These are phyloP conservation scores for Zygoascus hellenicus DNA, from an alignment of 1,139 yeast genomes.

Conservation along the genomic window DNA sequence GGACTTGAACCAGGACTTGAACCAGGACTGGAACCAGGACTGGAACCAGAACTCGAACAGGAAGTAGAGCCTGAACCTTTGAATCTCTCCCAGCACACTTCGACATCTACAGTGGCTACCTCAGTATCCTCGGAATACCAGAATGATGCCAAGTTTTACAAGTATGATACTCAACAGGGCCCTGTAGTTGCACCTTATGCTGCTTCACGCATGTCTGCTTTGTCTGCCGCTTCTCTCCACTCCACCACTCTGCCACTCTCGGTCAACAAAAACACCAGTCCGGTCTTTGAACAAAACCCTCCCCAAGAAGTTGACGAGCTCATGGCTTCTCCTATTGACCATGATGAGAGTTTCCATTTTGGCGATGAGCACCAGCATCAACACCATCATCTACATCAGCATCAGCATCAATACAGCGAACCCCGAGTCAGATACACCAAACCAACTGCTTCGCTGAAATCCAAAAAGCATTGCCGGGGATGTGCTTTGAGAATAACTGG, in stretches of 20 bases:
- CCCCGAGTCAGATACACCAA: conserved; percentile 5
- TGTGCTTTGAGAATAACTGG: conserved; percentile 49
- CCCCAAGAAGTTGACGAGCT: background rate
- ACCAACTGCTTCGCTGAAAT: conserved; percentile 11
- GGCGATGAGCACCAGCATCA: background rate
- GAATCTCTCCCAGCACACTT: conserved; percentile 9
- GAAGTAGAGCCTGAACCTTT: conserved; percentile 1
- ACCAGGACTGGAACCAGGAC: background rate
- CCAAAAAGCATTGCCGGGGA: conserved; percentile 33
- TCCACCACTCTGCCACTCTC: conserved; percentile 1
- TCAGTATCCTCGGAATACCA: conserved; percentile 8
- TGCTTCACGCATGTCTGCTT: background rate
- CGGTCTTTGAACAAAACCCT: background rate
- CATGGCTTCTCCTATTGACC: background rate
- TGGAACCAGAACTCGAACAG: background rate
- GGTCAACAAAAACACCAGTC: background rate
- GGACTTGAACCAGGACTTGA: background rate
- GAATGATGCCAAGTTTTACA: background rate
- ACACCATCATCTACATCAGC: background rate
- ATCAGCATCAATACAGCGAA: background rate
- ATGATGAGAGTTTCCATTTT: background rate
- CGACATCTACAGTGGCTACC: conserved; percentile 14
- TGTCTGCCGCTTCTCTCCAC: background rate
- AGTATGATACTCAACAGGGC: background rate
- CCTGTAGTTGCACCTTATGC: background rate